Conservation (phyloP, 305 asterid species). For the Solanum chacoense region DNA sequence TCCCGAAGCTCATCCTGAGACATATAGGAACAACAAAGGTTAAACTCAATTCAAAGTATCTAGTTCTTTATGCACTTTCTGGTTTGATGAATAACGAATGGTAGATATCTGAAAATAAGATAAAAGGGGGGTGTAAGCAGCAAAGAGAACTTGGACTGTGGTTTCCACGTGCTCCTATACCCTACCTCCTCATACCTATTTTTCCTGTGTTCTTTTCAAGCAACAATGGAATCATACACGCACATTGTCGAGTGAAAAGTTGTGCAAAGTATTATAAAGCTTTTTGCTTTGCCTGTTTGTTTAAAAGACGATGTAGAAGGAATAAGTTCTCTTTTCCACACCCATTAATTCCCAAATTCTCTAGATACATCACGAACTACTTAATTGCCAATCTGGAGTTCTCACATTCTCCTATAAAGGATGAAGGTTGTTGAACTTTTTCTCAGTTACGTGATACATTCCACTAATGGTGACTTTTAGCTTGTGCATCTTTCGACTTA, state of each 20-base stretch:
- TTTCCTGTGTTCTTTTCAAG: not conserved
- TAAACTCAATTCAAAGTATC: not conserved
- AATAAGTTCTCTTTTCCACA: not conserved
- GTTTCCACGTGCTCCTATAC: not conserved
- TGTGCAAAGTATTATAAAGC: not conserved
- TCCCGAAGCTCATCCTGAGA: slow-evolving; percentile 39
- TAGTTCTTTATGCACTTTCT: not conserved
- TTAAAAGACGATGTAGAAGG: not conserved
- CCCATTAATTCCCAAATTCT: not conserved
- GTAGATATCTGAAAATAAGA: not conserved
- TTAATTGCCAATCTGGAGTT: not conserved
- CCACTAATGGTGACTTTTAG: not conserved
- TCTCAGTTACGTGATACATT: not conserved
- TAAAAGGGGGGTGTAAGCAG: not conserved
- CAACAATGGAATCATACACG: not conserved
- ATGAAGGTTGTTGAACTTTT: not conserved
- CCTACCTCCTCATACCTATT: not conserved
- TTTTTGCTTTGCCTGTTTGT: not conserved
- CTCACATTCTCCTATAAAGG: not conserved
- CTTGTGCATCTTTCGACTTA: not conserved
- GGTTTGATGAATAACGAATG: not conserved
- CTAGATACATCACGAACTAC: not conserved
- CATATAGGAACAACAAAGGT: not conserved
- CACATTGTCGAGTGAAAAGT: not conserved
- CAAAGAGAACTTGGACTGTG: not conserved